Conservation (phyloP, 768 basidiomycete genomes). For the Udeniomyces megalosporus region DNA sequence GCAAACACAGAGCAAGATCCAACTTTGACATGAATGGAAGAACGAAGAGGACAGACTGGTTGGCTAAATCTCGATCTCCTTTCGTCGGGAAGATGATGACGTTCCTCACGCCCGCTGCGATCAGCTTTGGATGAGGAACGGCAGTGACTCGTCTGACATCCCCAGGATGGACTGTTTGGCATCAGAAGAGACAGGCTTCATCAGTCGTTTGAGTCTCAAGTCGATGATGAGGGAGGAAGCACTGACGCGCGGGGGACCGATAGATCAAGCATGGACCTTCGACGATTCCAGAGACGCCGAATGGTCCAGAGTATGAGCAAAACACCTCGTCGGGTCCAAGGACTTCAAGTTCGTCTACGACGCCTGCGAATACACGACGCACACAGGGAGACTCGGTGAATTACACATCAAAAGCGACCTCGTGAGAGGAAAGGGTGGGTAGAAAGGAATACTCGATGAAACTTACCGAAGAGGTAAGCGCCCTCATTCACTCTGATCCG, state of each 20-base stretch:
- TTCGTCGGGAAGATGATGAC: conserved; percentile 7
- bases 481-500: conserved; percentile 8
- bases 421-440: background rate
- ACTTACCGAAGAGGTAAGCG: conserved; percentile 2
- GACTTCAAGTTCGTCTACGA: conserved; percentile 8
- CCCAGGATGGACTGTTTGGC: background rate
- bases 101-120: background rate
- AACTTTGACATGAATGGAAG: background rate
- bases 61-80: conserved; percentile 2
- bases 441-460: background rate
- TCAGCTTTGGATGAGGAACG: conserved; percentile 3
- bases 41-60: background rate
- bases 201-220: background rate
- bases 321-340: conserved; percentile 6
- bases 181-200: background rate
- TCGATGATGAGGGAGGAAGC: background rate
- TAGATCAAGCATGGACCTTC: conserved; percentile 1
- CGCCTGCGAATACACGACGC: background rate
- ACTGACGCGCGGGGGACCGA: conserved; percentile 1
- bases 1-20: background rate
- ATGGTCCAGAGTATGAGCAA: background rate
- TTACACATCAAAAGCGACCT: too few species aligned
- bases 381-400: too few species aligned
- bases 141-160: conserved; percentile 3
- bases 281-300: background rate